These are phyloP conservation scores for Hypoxylon sp. DNA, from an alignment of 2,329 filamentous ascomycete genomes.

Conservation along the genomic window DNA sequence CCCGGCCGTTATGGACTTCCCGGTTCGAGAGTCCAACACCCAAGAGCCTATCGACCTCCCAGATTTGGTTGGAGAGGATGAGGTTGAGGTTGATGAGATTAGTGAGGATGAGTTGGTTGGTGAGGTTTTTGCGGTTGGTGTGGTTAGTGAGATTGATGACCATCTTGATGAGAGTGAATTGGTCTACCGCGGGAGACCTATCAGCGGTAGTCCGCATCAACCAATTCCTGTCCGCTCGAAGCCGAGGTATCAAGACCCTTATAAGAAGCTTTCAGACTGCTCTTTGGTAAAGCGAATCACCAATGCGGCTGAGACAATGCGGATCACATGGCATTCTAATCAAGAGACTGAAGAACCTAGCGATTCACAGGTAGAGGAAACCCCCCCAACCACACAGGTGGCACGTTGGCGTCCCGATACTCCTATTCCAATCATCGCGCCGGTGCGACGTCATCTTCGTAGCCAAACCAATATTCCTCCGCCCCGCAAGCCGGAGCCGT, in stretches of 20 bases:
- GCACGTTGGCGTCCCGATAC: slow-evolving; percentile 30
- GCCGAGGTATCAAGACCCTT: not conserved
- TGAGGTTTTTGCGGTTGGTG: too few species aligned
- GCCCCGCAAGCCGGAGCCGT: not conserved
- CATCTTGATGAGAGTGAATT: not conserved
- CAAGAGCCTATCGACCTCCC: slow-evolving; percentile 21
- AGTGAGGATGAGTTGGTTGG: too few species aligned
- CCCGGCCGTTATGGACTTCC: not conserved
- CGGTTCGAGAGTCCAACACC: slow-evolving; percentile 20
- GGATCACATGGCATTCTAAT: slow-evolving; percentile 26
- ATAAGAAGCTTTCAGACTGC: slow-evolving; percentile 6
- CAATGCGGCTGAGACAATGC: slow-evolving; percentile 25
- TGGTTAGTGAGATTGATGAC: not conserved
- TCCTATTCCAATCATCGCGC: slow-evolving; percentile 2
- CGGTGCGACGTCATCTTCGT: not conserved
- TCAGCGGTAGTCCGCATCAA: slow-evolving; percentile 18
- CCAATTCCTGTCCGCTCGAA: slow-evolving; percentile 8
- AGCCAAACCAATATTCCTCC: not conserved
- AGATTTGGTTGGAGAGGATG: slow-evolving; percentile 16
- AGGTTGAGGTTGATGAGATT: too few species aligned
- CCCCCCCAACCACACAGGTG: slow-evolving; percentile 28
- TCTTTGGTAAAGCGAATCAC: slow-evolving; percentile 40
- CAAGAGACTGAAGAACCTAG: slow-evolving; percentile 20
- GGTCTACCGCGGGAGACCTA: slow-evolving; percentile 14
- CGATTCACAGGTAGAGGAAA: slow-evolving; percentile 30